These are phyloP conservation scores for Ogataea dorogensis DNA, from an alignment of 805 yeast species.

Conservation along the genomic window DNA sequence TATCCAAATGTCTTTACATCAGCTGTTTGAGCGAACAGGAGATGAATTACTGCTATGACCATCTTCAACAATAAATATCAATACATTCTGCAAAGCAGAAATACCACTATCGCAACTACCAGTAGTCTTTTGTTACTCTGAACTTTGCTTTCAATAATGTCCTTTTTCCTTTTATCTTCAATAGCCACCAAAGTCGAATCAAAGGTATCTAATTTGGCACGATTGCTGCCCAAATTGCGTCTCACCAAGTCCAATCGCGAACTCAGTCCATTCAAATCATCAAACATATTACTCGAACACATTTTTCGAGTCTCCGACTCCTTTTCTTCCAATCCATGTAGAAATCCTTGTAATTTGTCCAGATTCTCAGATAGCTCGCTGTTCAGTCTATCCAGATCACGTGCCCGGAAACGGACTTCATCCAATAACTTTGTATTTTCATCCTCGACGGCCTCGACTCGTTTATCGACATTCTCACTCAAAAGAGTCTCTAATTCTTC, in stretches of 20 bases:
- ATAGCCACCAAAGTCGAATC: constrained; percentile 20
- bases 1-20: constrained; percentile 83
- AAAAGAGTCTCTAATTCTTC: constrained; percentile 28
- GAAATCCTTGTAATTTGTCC: constrained; percentile 28
- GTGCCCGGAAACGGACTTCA: constrained; percentile 26
- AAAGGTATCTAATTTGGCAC: constrained; percentile 22
- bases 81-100: constrained; percentile 13
- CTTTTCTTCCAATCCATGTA: constrained; percentile 32
- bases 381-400: constrained; percentile 30
- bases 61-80: constrained; percentile 18
- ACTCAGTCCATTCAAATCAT: constrained; percentile 29
- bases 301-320: constrained; percentile 25
- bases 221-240: constrained; percentile 20
- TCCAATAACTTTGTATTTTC: constrained; percentile 32
- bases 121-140: constrained; percentile 14
- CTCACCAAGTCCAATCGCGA: constrained; percentile 29
- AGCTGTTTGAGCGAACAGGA: constrained; percentile 72
- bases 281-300: constrained; percentile 23
- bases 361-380: constrained; percentile 29
- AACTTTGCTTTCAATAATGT: constrained; percentile 12
- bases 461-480: constrained; percentile 23
- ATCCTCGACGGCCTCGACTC: constrained; percentile 25
- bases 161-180: constrained; percentile 21
- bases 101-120: constrained; percentile 5
- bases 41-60: constrained; percentile 43